Conservation (phyloP, 2,329 filamentous ascomycete species). For the Fusarium devonianum region DNA sequence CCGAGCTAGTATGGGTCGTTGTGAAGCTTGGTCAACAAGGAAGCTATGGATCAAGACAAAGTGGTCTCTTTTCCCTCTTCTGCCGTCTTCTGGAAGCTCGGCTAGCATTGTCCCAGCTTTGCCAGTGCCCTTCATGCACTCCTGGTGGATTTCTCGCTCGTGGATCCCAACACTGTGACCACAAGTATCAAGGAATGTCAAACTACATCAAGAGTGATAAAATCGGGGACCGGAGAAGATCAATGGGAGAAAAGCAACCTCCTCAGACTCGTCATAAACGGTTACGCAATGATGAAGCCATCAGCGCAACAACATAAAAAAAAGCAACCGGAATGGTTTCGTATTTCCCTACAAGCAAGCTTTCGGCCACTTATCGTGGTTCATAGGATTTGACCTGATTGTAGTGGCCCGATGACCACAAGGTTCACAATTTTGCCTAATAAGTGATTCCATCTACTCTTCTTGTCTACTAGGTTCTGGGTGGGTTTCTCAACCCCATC, state of each 20-base stretch:
- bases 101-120: slow-evolving; percentile 5
- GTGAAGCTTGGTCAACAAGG: slow-evolving; percentile 10
- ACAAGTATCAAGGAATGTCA: no score
- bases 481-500: slow-evolving; percentile 6
- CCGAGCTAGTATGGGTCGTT: slow-evolving; percentile 24
- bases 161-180: slow-evolving; percentile 7
- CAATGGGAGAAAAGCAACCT: slow-evolving; percentile 3
- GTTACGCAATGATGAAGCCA: slow-evolving; percentile 8
- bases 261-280: not conserved
- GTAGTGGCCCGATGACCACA: no score
- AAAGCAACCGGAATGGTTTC: slow-evolving; percentile 1
- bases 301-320: not conserved
- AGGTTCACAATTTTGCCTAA: no score
- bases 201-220: slow-evolving; percentile 4
- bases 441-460: no score
- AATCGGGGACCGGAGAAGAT: not conserved
- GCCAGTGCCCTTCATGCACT: not conserved
- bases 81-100: slow-evolving; percentile 35
- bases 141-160: slow-evolving; percentile 6
- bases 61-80: slow-evolving; percentile 9
- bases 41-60: slow-evolving; percentile 1
- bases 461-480: no score
- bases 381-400: slow-evolving; percentile 5
- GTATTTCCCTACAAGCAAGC: slow-evolving; percentile 1
- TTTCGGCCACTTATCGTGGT: slow-evolving; percentile 5